Evolutionary conservation across 2,329 filamentous ascomycete genomes (phyloP).

Genomic region (Ophiostoma perfectum): DNA sequence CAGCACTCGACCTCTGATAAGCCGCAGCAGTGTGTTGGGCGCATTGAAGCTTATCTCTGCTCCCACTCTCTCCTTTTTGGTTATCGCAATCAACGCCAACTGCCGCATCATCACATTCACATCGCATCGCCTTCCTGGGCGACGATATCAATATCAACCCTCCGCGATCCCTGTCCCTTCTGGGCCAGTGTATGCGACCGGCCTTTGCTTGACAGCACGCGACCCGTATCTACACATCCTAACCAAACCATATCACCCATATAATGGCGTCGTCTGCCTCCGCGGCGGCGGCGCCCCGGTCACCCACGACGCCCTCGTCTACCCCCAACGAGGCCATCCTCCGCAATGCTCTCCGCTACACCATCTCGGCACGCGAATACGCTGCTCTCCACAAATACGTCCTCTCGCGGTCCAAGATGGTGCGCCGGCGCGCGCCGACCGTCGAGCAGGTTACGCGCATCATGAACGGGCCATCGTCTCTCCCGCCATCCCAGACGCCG

Average conservation of each 20-base stretch:
- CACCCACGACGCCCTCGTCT: conserved; percentile 6
- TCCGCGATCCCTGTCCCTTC: not conserved
- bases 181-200: not conserved
- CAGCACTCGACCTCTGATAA: not conserved
- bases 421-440: conserved; percentile 51
- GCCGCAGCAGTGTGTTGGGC: not conserved
- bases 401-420: conserved; percentile 61
- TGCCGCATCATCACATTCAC: not conserved
- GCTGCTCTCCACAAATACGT: conserved; percentile 77
- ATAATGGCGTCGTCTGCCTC: conserved; percentile 24
- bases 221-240: not conserved
- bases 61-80: not conserved
- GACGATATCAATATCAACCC: not conserved
- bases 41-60: not conserved
- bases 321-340: conserved; percentile 59
- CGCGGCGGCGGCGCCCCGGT: conserved; percentile 23
- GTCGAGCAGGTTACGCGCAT: conserved; percentile 53
- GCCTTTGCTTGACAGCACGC: not conserved
- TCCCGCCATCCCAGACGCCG: conserved; percentile 15
- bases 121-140: not conserved
- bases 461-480: conserved; percentile 39
- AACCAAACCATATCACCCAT: not conserved
- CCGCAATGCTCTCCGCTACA: conserved; percentile 81
- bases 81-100: not conserved
- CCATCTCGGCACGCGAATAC: conserved; percentile 80